These are phyloP conservation scores for Fusarium sp. DNA, from an alignment of 2,329 filamentous ascomycete genomes.

Conservation along the genomic window DNA sequence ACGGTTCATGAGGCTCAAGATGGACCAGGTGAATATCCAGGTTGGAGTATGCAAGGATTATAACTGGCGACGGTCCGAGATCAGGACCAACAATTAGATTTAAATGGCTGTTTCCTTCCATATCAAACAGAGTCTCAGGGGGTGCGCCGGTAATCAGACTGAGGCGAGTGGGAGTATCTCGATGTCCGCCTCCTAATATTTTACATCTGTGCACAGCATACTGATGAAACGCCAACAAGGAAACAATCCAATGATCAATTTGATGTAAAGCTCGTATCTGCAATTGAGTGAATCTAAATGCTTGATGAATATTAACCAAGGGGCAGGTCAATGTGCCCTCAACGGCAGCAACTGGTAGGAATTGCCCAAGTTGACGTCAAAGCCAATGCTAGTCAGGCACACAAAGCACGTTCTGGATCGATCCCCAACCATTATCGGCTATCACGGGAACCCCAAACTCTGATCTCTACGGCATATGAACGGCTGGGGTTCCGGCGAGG, in stretches of 20 bases:
- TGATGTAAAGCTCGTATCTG: background rate
- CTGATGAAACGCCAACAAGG: background rate
- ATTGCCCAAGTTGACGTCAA: background rate
- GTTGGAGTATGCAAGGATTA: background rate
- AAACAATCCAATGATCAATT: background rate
- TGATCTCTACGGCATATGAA: background rate
- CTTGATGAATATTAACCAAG: background rate
- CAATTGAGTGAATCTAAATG: background rate
- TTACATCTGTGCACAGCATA: background rate
- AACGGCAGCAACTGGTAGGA: background rate
- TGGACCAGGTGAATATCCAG: background rate
- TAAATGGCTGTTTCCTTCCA: too few relatives aligned
- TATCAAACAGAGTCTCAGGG: background rate
- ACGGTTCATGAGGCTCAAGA: background rate
- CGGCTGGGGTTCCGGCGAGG: background rate
- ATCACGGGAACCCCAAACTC: background rate
- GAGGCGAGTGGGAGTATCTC: too few relatives aligned
- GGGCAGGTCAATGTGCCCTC: background rate
- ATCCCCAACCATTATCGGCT: background rate
- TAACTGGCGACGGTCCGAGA: background rate
- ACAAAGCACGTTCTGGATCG: background rate
- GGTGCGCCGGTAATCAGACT: background rate
- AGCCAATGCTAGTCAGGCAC: background rate
- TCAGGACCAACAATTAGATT: too few relatives aligned
- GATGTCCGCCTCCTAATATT: background rate